These are phyloP conservation scores for Cyclocybe aegerita DNA, from an alignment of 768 basidiomycete genomes.

Conservation along the genomic window DNA sequence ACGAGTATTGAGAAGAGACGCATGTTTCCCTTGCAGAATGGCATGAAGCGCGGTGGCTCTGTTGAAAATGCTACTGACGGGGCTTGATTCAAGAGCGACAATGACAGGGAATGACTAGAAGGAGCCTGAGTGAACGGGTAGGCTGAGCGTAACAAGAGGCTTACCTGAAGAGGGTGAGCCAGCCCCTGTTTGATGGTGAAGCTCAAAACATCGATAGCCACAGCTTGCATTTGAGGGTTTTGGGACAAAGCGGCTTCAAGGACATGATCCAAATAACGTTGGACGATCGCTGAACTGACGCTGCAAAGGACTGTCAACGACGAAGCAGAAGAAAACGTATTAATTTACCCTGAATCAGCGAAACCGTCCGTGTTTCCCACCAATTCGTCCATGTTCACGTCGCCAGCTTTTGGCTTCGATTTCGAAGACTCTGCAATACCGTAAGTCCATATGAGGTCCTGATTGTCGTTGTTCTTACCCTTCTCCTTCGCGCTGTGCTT, in stretches of 20 bases:
- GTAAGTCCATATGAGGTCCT: not conserved
- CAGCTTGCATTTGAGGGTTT: slow-evolving; percentile 67
- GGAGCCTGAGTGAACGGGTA: not conserved
- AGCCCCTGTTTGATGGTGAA: slow-evolving; percentile 96
- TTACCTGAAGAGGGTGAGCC: slow-evolving; percentile 88
- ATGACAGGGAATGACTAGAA: slow-evolving; percentile 85
- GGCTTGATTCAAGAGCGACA: slow-evolving; percentile 89
- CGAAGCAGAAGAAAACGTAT: not conserved
- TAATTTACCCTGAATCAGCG: slow-evolving; percentile 89
- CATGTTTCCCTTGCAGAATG: slow-evolving; percentile 84
- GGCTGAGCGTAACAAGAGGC: slow-evolving; percentile 8
- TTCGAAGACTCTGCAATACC: slow-evolving; percentile 37
- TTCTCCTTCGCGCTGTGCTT: slow-evolving; percentile 77
- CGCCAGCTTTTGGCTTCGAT: slow-evolving; percentile 38
- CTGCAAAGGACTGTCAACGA: slow-evolving; percentile 37
- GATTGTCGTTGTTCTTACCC: slow-evolving; percentile 31
- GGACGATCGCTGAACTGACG: slow-evolving; percentile 91
- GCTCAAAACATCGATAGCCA: slow-evolving; percentile 87
- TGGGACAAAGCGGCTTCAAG: slow-evolving; percentile 77
- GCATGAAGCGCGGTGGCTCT: slow-evolving; percentile 82
- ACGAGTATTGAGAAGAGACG: slow-evolving; percentile 84
- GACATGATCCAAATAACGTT: slow-evolving; percentile 85
- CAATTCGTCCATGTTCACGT: slow-evolving; percentile 89
- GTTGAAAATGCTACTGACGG: slow-evolving; percentile 54
- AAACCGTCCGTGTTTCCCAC: slow-evolving; percentile 95